phyloP scores from a whole-genome alignment of 768 basidiomycete genomes.

The Trichaptum fuscoviolaceum region DNA sequence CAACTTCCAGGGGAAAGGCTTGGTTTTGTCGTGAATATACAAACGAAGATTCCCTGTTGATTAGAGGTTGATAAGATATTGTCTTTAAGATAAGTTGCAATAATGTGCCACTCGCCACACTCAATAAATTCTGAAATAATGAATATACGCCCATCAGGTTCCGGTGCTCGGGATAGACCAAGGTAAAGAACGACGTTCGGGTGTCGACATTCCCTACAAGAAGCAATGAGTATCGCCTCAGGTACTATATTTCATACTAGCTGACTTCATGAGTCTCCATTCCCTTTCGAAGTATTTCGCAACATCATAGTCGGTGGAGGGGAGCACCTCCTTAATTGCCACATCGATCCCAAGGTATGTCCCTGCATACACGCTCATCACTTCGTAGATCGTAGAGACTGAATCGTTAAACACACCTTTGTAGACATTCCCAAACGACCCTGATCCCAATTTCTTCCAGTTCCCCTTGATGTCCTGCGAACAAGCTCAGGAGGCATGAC shows the following conservation, averaged over 20 bases:
- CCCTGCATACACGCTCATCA: constrained; percentile 36
- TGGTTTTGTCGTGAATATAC: constrained; percentile 82
- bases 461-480: constrained; percentile 77
- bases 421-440: constrained; percentile 90
- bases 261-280: constrained; percentile 90
- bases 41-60: constrained; percentile 66
- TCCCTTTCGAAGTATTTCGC: constrained; percentile 98
- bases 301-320: constrained; percentile 88
- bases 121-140: constrained; percentile 95
- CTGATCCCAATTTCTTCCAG: constrained; percentile 89
- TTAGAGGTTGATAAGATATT: constrained; percentile 6
- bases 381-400: neutral
- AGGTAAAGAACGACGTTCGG: constrained; percentile 93
- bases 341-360: constrained; percentile 93
- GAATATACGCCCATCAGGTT: constrained; percentile 79
- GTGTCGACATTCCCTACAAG: constrained; percentile 71
- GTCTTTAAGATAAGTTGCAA: neutral
- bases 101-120: constrained; percentile 40
- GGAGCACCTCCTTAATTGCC: constrained; percentile 94
- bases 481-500: constrained; percentile 6
- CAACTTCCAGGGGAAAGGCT: constrained; percentile 89
- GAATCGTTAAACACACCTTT: constrained; percentile 45
- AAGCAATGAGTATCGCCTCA: constrained; percentile 6
- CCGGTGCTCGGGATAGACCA: constrained; percentile 77
- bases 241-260: constrained; percentile 6